Evolutionary conservation across 2,329 filamentous ascomycete species (phyloP).

Genomic region (Aspergillus sp.): DNA sequence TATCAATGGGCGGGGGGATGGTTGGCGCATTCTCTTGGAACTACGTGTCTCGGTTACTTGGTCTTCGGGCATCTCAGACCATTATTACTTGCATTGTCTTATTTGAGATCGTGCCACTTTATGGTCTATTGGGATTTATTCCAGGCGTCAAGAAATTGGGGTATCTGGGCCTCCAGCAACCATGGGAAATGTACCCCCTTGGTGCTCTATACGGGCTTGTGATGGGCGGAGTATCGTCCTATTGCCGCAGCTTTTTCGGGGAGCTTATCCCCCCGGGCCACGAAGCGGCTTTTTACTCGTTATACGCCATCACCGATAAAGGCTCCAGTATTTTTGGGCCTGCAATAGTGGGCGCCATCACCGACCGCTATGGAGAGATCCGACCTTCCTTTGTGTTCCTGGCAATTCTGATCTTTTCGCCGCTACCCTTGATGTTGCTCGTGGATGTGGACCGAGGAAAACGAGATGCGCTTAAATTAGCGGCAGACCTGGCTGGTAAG

Average conservation of each 20-base stretch:
- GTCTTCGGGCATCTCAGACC: constrained; percentile 71
- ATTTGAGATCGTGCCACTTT: constrained; percentile 87
- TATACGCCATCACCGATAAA: constrained; percentile 97
- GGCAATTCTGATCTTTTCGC: constrained; percentile 71
- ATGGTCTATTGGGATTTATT: constrained; percentile 80
- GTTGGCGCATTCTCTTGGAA: constrained; percentile 87
- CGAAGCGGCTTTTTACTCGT: constrained; percentile 90
- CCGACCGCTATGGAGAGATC: constrained; percentile 72
- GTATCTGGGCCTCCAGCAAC: constrained; percentile 76
- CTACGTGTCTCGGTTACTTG: constrained; percentile 60
- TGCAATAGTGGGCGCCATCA: constrained; percentile 86
- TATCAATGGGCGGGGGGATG: constrained; percentile 76
- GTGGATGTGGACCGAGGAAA: constrained; percentile 77
- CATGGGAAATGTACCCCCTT: constrained; percentile 94
- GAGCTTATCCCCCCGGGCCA: constrained; percentile 90
- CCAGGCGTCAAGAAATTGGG: constrained; percentile 68
- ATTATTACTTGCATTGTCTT: constrained; percentile 85
- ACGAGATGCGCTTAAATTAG: constrained; percentile 57
- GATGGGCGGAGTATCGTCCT: constrained; percentile 82
- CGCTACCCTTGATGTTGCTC: constrained; percentile 73
- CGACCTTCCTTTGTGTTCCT: constrained; percentile 88
- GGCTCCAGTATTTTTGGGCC: constrained; percentile 90
- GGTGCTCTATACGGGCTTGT: constrained; percentile 89
- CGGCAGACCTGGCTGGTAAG: constrained; percentile 41
- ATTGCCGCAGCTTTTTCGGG: constrained; percentile 85